Base-by-base conservation (phyloP, 768 basidiomycete genomes). In the Boletus pseudopeckii region DNA sequence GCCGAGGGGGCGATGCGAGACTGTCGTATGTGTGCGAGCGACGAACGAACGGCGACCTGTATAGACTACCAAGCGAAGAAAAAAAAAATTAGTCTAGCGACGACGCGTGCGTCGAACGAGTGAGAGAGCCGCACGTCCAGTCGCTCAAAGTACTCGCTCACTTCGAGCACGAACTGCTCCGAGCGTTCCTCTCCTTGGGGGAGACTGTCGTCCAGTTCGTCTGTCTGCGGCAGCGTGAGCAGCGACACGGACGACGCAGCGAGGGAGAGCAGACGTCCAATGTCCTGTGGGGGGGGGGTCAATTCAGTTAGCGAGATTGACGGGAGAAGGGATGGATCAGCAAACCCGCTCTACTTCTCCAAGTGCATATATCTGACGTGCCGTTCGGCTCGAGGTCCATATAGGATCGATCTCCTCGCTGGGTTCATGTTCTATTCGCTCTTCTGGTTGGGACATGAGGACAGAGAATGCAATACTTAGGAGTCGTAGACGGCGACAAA, bases 1-100 rank as follows among this genome's bases (percentile, higher is more conserved):
- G 88, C 85, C n/a, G 88, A 88, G 9, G 90, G 89, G 39, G 90
- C 86, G 64, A 92, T 89, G 59, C 89, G 84, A 10, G 88, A 86
- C 62, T 87, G 83, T 11, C 88, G 79, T 54, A 92, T 86, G 60
- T 91, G 88, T 17, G 90, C 89, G 55, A 92, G 75, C 4, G 86
- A 86, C 14, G 88, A 88, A 37, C 90, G 85, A 53, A 92, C 80
- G 32, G 83, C 80, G 32, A 77, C 77, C 68, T 92, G 90, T 53
- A 92, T 88, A n/a, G 80, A 73, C 90, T 90, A 63, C 32, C 58
- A 33, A 34, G 39, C 8, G 28, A 28, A 28, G 9, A 28, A 28
- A 28, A 28, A 28, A 28, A 28, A 28, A 8, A 8, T 24, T 26
- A n/a, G n/a, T n/a, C 26, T 7, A 26, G 26, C 7, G 28, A 28